Base-by-base conservation (phyloP, 1,139 yeast genomes). In the Wickerhamiella pararugosa region DNA sequence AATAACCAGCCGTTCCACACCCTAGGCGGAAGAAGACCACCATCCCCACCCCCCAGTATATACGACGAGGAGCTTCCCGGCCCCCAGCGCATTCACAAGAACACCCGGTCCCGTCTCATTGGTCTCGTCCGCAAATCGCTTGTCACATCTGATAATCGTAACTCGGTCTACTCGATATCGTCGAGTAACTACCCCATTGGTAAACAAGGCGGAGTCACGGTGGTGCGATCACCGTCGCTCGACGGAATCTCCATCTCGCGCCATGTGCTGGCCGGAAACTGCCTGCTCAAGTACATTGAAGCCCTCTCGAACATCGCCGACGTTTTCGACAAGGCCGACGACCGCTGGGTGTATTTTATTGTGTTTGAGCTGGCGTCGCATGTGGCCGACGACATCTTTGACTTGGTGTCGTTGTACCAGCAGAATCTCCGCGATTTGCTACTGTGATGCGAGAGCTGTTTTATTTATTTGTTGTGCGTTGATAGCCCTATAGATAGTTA, bases 401-500 rank as follows among this genome's bases (percentile, higher is more conserved):
- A 43, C 41, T 32, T 43, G 34, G 37, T 41, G 38, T 15, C 38
- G 45, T 25, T 36, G 10, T 37, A 41, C 49, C 9, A 42, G 45
- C 11, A 26, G 7, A 11, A 28, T n/a, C 6, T 42, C 36, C 11
- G 35, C 37, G 9, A 41, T 41, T 21, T 38, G 36, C n/a, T 34
- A 34, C 21, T 34, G 35, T 33, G 33, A 42, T 6, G 10, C 25
- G n/a, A 6, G 10, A 10, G 11, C 6, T 11, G n/a, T 32, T 33
- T 38, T 33, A 38, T 38, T 37, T 28, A 33, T 28, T 38, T 32
- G 33, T 32, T 7, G 9, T 5, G 10, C 28, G 11, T 8, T 31
- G 30, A 29, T 29, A 11, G 10, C 32, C 7, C 32, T 29, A n/a
- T 29, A n/a, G 32, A 29, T 29, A n/a, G 9, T 29, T 29, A 76